A percentile compares a stretch with the other conserved stretches of the same genome.
Conservation (phyloP, 169 alveolate genomes). For the Babesia ovata region DNA sequence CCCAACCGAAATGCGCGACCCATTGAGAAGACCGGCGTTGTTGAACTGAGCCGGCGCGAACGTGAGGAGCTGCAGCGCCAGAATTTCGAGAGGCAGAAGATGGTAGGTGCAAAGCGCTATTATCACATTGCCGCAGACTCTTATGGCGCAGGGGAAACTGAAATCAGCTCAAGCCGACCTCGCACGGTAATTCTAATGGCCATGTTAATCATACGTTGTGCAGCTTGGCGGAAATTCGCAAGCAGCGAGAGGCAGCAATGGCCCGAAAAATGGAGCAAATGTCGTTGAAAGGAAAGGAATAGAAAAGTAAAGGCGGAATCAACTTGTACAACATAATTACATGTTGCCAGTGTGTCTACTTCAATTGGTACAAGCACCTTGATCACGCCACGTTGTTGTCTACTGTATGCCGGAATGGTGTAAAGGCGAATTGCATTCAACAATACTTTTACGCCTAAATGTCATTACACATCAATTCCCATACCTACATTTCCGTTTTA, state of each 20-base stretch:
- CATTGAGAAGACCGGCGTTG: conserved; percentile 65
- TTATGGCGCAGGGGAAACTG: conserved; percentile 69
- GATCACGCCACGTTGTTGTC: no score
- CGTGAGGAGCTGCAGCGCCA: conserved; percentile 68
- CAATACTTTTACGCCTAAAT: no score
- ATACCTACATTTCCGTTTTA: no score
- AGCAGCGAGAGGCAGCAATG: conserved; percentile 64
- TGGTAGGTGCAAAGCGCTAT: conserved; percentile 18
- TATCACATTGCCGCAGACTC: conserved; percentile 18
- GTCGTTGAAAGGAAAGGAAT: conserved; percentile 35
- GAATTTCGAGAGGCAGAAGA: conserved; percentile 58
- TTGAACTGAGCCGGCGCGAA: conserved; percentile 65
- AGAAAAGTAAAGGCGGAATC: background rate
- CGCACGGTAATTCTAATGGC: conserved; percentile 38
- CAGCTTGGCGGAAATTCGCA: conserved; percentile 67
- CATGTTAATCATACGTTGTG: background rate
- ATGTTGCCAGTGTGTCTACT: no score
- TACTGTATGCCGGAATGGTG: no score
- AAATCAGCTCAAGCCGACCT: conserved; percentile 65
- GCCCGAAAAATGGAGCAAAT: conserved; percentile 57
- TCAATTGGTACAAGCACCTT: no score
- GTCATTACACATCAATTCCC: no score
- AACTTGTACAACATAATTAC: no score
- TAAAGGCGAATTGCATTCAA: no score
- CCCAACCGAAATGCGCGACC: conserved; percentile 51